phyloP scores from a whole-genome alignment of 2,329 filamentous ascomycete species.

The Alternaria ventricosa region DNA sequence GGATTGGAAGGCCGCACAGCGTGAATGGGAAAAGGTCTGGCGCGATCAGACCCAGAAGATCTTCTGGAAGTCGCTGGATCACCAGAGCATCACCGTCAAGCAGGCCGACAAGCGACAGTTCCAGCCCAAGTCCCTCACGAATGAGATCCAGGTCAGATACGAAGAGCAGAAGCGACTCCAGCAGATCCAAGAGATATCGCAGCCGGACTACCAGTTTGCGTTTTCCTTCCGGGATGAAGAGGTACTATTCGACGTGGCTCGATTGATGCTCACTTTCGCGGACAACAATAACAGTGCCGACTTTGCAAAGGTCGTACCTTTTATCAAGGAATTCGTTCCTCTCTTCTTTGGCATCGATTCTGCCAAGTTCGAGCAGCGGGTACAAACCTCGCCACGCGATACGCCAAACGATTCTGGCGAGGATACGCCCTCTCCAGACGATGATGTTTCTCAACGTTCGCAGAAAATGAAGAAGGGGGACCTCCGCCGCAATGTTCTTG shows the following conservation, averaged over 20 bases:
- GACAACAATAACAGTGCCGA: constrained; percentile 53
- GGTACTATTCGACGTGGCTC: constrained; percentile 59
- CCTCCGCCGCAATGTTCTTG: constrained; percentile 85
- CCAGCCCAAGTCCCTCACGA: constrained; percentile 86
- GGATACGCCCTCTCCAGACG: constrained; percentile 70
- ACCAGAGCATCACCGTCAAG: constrained; percentile 92
- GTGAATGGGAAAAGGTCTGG: constrained; percentile 99
- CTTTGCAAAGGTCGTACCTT: constrained; percentile 53
- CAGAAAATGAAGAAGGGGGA: constrained; percentile 71
- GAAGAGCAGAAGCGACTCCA: constrained; percentile 84
- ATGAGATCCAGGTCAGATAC: constrained; percentile 89
- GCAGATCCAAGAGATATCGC: constrained; percentile 63
- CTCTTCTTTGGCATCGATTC: constrained; percentile 58
- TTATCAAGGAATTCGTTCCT: constrained; percentile 58
- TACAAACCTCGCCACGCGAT: constrained; percentile 52
- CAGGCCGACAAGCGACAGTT: constrained; percentile 89
- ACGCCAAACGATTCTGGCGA: constrained; percentile 59
- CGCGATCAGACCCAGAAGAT: constrained; percentile 92
- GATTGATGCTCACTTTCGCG: constrained; percentile 53
- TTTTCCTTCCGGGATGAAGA: constrained; percentile 70
- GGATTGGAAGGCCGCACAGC: constrained; percentile 95
- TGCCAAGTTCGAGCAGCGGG: constrained; percentile 70
- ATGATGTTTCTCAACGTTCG: constrained; percentile 70
- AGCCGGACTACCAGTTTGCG: constrained; percentile 74
- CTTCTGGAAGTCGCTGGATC: constrained; percentile 95